These are phyloP conservation scores for Arachnomyces sp. DNA, from an alignment of 2,329 filamentous ascomycete species.

Conservation along the genomic window DNA sequence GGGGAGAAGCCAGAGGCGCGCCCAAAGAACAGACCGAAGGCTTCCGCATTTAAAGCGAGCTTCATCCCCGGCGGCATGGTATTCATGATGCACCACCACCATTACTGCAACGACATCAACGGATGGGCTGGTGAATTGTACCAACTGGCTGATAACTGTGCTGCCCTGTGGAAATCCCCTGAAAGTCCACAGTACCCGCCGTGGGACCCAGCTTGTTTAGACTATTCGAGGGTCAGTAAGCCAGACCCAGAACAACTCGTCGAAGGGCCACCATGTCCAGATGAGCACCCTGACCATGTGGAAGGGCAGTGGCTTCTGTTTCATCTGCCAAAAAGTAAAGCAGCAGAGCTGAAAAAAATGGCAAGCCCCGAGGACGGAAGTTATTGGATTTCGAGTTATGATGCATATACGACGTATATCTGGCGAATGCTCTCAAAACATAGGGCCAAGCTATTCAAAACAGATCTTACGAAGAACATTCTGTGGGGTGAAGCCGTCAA, in stretches of 20 bases:
- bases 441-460: constrained; percentile 27
- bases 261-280: constrained; percentile 22
- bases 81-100: constrained; percentile 36
- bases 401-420: constrained; percentile 37
- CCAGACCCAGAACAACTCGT: constrained; percentile 20
- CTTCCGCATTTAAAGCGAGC: constrained; percentile 35
- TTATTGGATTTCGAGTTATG: constrained; percentile 40
- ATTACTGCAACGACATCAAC: constrained; percentile 38
- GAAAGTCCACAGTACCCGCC: constrained; percentile 20
- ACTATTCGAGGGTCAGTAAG: constrained; percentile 28
- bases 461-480: constrained; percentile 19
- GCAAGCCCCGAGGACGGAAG: constrained; percentile 25
- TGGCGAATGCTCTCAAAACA: constrained; percentile 34
- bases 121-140: constrained; percentile 32
- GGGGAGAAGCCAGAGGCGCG: constrained; percentile 34
- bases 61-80: constrained; percentile 36
- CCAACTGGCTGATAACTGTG: constrained; percentile 39
- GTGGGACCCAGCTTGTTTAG: constrained; percentile 31
- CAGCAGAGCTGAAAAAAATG: constrained; percentile 31
- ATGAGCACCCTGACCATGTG: constrained; percentile 23
- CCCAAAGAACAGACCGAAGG: constrained; percentile 24
- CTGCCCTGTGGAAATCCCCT: constrained; percentile 16
- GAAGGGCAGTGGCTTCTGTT: constrained; percentile 27
- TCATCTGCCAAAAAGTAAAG: constrained; percentile 39
- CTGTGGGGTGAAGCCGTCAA: constrained; percentile 33